Conservation (phyloP, 805 yeast genomes). For the Helenozyma baotianmanensis region DNA sequence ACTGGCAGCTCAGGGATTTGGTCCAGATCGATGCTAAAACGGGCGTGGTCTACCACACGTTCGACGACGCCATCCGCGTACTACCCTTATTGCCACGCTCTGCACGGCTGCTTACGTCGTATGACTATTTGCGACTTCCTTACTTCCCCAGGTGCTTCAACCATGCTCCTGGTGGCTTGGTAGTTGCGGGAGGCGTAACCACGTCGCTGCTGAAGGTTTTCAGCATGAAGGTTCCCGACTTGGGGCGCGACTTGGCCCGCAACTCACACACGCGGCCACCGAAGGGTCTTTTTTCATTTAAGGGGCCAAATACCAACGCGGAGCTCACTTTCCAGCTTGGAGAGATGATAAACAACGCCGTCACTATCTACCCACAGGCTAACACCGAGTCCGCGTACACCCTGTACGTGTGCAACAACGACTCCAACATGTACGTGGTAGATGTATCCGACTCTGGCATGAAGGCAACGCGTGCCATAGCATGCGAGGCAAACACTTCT, state of each 20-base stretch:
- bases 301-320: slow-evolving; percentile 45
- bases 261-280: slow-evolving; percentile 24
- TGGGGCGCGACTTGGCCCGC: slow-evolving; percentile 10
- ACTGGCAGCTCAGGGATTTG: slow-evolving; percentile 84
- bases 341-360: slow-evolving; percentile 79
- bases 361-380: slow-evolving; percentile 40
- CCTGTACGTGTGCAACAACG: slow-evolving; percentile 80
- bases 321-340: slow-evolving; percentile 60
- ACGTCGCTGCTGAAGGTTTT: slow-evolving; percentile 34
- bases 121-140: slow-evolving; percentile 46
- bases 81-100: neutral
- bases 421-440: slow-evolving; percentile 61
- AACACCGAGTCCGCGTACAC: slow-evolving; percentile 36
- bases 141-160: slow-evolving; percentile 70
- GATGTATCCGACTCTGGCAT: slow-evolving; percentile 48
- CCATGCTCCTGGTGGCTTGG: slow-evolving; percentile 44
- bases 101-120: slow-evolving; percentile 1
- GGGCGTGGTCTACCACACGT: slow-evolving; percentile 54
- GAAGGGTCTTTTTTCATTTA: slow-evolving; percentile 63
- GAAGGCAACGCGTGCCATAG: slow-evolving; percentile 37
- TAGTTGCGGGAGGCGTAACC: slow-evolving; percentile 45
- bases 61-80: slow-evolving; percentile 44
- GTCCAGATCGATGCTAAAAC: slow-evolving; percentile 45
- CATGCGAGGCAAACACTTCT: slow-evolving; percentile 55
- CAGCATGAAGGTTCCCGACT: slow-evolving; percentile 20